Conservation (phyloP, 352 stramenopile species). For the Phytopythium sindhum region DNA sequence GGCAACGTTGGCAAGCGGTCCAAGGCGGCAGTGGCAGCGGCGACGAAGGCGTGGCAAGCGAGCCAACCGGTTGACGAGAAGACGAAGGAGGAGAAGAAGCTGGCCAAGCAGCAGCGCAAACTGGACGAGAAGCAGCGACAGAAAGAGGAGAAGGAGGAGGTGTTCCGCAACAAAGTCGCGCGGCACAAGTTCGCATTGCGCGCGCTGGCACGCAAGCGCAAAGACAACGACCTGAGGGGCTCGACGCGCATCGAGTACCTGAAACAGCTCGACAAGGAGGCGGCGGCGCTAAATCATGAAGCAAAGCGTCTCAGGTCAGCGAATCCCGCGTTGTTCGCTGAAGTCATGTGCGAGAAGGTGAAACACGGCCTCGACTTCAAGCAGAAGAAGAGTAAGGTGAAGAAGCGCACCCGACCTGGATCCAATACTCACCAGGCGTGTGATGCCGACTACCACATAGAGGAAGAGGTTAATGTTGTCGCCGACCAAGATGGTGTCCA, state of each 20-base stretch:
- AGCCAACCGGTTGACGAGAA: neutral
- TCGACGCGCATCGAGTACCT: slow-evolving; percentile 24
- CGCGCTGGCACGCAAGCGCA: slow-evolving; percentile 20
- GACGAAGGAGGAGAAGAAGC: neutral
- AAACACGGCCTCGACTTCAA: slow-evolving; percentile 3
- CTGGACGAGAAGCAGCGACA: neutral
- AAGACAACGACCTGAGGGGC: slow-evolving; percentile 16
- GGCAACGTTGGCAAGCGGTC: neutral
- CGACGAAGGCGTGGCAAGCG: neutral
- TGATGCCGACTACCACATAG: neutral
- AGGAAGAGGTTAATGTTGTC: too few relatives aligned
- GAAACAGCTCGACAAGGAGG: slow-evolving; percentile 22
- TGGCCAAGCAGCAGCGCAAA: slow-evolving; percentile 8
- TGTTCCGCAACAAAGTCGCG: slow-evolving; percentile 24
- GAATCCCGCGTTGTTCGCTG: slow-evolving; percentile 8
- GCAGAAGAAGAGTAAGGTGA: slow-evolving; percentile 10
- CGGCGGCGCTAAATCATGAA: slow-evolving; percentile 13
- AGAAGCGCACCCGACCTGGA: neutral
- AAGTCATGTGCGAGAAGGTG: slow-evolving; percentile 19
- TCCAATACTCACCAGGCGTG: neutral
- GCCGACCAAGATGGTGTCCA: neutral
- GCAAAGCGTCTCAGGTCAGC: slow-evolving; percentile 12
- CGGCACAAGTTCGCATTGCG: slow-evolving; percentile 19
- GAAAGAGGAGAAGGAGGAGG: neutral
- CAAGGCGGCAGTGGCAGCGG: neutral